Base-by-base conservation (phyloP, 768 basidiomycete species). In the Fistulinella prunicolor region DNA sequence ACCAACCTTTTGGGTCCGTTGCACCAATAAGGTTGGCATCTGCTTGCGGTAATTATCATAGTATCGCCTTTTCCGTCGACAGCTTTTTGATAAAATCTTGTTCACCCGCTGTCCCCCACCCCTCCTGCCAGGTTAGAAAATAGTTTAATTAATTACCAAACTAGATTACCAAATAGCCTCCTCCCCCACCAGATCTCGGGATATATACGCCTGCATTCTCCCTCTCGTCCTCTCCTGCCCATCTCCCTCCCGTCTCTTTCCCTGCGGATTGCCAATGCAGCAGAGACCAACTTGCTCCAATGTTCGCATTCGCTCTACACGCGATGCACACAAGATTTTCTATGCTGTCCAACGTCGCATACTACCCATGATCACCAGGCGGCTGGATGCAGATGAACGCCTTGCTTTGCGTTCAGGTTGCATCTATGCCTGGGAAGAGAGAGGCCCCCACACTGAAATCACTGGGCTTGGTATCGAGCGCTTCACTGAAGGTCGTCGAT, bases 311-410 rank as follows among this genome's bases (percentile, higher is more conserved):
- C 84, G 87, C 55, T 85, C 85, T 30, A 82, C 81, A 23, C 75
- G 77, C 44, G 89, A 90, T 64, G 87, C 87, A 3, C 89, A 89
- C 66, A 86, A 81, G 64, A 84, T 91, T 59, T 90, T 90, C 68
- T 81, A 77, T 56, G 88, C 82, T 21, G 75, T 89, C 46, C 79
- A 81, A 46, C 73, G 73, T 46, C 81, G 80, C 36, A 51, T 76
- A 20, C 73, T 91, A 40, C 78, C 78, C 48, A 84, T 89, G 78
- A 83, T 91, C 56, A 82, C 84, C 22, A 77, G 86, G 53, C 79
- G 89, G 28, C 75, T 91, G 43, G 88, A 89, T 57, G 80, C 85
- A 37, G 84, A 87, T 58, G 89, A 91, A 61, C 80, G 85, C 38
- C 70, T 74, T 16, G 79, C 80, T 3, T 68, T 85, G 46, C 54